A percentile compares a stretch with the other conserved stretches of the same genome.
Conservation (phyloP, 495 filamentous ascomycete genomes). For the Penicillium bialowiezense region DNA sequence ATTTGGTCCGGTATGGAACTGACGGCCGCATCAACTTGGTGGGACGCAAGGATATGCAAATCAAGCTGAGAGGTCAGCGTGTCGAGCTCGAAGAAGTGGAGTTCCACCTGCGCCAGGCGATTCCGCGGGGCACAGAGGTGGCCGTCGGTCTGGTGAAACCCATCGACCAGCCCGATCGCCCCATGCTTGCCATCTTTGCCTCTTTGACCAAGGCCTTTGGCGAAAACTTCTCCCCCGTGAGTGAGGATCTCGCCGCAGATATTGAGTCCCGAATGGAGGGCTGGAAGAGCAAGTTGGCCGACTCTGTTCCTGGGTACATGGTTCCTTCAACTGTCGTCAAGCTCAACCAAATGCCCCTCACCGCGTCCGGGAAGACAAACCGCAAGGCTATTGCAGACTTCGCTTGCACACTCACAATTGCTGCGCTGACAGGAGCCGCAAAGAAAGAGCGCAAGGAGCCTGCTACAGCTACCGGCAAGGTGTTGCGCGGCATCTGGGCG, state of each 20-base stretch:
- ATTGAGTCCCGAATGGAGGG: constrained; percentile 7
- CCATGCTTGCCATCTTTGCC: background rate
- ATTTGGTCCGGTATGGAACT: constrained; percentile 11
- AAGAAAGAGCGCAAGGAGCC: constrained; percentile 5
- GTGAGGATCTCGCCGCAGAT: background rate
- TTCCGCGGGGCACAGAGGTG: constrained; percentile 6
- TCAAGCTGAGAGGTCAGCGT: constrained; percentile 43
- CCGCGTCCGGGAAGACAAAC: constrained; percentile 52
- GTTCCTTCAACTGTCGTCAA: constrained; percentile 51
- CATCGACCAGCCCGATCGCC: background rate
- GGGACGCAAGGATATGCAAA: constrained; percentile 24
- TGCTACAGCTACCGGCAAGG: constrained; percentile 15
- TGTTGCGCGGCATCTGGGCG: constrained; percentile 36
- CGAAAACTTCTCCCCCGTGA: background rate
- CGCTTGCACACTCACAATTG: constrained; percentile 9
- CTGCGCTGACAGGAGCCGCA: constrained; percentile 14
- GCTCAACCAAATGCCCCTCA: constrained; percentile 43
- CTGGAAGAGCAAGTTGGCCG: constrained; percentile 1
- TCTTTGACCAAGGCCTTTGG: background rate
- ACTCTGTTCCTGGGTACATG: constrained; percentile 44
- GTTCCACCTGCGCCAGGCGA: constrained; percentile 12
- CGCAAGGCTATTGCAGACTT: constrained; percentile 39
- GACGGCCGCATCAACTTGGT: constrained; percentile 10
- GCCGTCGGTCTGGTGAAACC: constrained; percentile 1
- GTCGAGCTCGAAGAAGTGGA: constrained; percentile 46